Conservation (phyloP, 169 alveolate species). For the Cryptosporidium tyzzeri region DNA sequence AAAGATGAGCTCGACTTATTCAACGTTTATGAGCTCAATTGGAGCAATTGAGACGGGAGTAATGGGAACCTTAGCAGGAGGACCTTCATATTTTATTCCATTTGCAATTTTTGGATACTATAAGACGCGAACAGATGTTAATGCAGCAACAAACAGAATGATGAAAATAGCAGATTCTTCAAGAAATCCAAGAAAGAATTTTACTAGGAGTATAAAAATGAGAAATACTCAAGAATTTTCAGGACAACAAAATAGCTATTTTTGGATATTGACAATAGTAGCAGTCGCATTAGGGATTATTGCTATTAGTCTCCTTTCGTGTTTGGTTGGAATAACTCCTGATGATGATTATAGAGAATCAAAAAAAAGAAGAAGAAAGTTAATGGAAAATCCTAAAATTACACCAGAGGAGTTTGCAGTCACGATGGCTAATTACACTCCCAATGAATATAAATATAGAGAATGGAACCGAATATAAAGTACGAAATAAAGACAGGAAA, state of each 20-base stretch:
- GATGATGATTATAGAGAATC: constrained; percentile 57
- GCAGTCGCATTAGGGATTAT: constrained; percentile 48
- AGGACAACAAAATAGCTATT: constrained; percentile 52
- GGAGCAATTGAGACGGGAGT: constrained; percentile 69
- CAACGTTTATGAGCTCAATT: constrained; percentile 49
- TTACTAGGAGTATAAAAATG: not conserved
- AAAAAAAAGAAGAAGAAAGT: constrained; percentile 60
- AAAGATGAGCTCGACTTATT: constrained; percentile 21
- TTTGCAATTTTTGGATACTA: constrained; percentile 62
- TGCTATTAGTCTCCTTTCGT: constrained; percentile 50
- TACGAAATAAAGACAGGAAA: not conserved
- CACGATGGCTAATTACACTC: constrained; percentile 64
- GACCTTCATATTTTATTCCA: constrained; percentile 63
- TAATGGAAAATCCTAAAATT: constrained; percentile 58
- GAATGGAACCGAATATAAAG: not conserved
- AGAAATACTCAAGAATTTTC: constrained; percentile 40
- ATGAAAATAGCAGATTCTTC: constrained; percentile 25
- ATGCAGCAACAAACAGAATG: constrained; percentile 41
- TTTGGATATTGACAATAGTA: constrained; percentile 44
- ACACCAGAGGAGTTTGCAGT: constrained; percentile 60
- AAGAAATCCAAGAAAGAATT: constrained; percentile 28
- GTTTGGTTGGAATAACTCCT: constrained; percentile 66
- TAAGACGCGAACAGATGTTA: constrained; percentile 17
- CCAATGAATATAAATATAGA: constrained; percentile 30
- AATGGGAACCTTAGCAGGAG: constrained; percentile 73